Evolutionary conservation across 345 rosid genomes (phyloP), one percentile per base, ranked within the genome.

Genomic region (Anacardium occidentale): DNA sequence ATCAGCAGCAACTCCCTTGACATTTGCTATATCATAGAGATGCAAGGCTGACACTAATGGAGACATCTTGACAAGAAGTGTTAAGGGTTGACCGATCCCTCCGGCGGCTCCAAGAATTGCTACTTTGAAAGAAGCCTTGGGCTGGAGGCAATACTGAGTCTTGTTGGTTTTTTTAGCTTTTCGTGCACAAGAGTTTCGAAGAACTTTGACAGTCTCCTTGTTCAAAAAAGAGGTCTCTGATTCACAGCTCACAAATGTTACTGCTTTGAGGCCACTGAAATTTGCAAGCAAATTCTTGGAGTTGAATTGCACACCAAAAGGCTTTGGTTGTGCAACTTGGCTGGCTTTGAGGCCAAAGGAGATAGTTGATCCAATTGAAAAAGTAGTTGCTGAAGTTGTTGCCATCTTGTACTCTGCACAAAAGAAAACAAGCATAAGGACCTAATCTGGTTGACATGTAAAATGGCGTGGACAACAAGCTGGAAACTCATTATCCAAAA

Each of bases 31-130:
- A 85, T 94, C 97, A 68, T 94, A 90, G 45, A 94, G 97, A 70
- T 94, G 87, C 66, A 94, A 84, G 1, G 76, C 67, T 14, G 98
- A 92, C 65, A 94, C 91, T 17, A 92, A 80, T 0, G 98, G 98
- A 45, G 97, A 94, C 97, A 94, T 92, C 88, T 94, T 94, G 81
- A 92, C 64, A 7, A 94, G 82, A 73, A 94, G 95, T 10, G 98
- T 78, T 15, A 94, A 80, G 9, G 98, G 93, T 70, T 92, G 98
- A 57, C 97, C 97, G 29, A 94, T 94, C 34, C 97, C 97, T 26
- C 98, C 97, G 55, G 92, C 88, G 66, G 97, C 97, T 74, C 98
- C 97, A 75, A 94, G 95, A 71, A 94, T 70, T 13, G 98, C 97
- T 50, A 90, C 92, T 78, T 90, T 90, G 87, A 83, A 88, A 0